phyloP scores from a whole-genome alignment of 192 early-diverging fungal genomes.

The Backusella tuberculispora region DNA sequence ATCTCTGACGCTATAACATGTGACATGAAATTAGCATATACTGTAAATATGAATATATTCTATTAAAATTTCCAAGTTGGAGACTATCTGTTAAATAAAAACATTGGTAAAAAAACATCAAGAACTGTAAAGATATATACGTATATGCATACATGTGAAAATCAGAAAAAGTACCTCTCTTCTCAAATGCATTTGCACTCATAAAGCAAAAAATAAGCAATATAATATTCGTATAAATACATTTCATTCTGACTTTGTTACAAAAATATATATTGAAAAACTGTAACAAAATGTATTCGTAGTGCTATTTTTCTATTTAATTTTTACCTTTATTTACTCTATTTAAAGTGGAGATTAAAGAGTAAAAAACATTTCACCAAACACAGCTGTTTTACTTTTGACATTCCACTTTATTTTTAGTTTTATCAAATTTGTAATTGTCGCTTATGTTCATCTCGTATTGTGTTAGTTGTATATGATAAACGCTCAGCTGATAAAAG shows the following conservation, averaged over 20 bases:
- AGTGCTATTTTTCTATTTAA: not conserved
- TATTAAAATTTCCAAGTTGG: not conserved
- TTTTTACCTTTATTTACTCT: not conserved
- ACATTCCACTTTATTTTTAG: conserved; percentile 4
- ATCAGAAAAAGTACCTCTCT: not conserved
- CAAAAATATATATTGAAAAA: not conserved
- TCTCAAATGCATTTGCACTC: not conserved
- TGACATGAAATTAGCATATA: not conserved
- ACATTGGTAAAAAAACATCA: not conserved
- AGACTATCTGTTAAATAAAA: not conserved
- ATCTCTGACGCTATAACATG: not conserved
- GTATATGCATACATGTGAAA: not conserved
- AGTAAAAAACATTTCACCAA: not conserved
- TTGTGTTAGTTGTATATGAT: no score
- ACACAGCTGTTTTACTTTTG: not conserved
- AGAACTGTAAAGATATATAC: not conserved
- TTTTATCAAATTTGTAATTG: not conserved
- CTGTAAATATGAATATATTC: not conserved
- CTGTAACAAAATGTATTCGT: not conserved
- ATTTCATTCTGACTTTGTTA: not conserved
- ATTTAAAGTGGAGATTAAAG: conserved; percentile 1
- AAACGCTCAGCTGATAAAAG: no score
- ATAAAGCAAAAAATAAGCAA: not conserved
- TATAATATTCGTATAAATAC: not conserved
- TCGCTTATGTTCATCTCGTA: no score